Evolutionary conservation across 2,329 filamentous ascomycete genomes (phyloP).

Genomic region (Sclerotinia glacialis): DNA sequence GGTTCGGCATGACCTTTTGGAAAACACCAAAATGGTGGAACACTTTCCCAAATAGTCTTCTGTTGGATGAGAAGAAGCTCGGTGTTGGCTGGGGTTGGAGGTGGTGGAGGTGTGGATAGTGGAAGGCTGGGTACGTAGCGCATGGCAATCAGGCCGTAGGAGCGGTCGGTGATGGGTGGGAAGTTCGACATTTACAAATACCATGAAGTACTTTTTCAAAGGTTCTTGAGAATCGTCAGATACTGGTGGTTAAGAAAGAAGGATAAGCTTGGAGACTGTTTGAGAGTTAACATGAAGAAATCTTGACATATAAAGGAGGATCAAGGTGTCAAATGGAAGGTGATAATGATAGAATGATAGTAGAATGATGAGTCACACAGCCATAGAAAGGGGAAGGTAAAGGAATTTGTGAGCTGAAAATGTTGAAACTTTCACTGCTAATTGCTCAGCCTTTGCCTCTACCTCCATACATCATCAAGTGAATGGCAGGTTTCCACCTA

Average conservation of each 20-base stretch:
- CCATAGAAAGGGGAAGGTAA: too few species aligned
- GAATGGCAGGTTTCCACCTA: too few species aligned
- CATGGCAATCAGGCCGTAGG: conserved; percentile 29
- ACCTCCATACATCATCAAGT: background rate
- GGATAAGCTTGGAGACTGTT: background rate
- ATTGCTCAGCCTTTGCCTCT: background rate
- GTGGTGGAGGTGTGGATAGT: conserved; percentile 7
- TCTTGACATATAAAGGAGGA: background rate
- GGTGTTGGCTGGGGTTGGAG: conserved; percentile 22
- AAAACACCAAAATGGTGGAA: conserved; percentile 27
- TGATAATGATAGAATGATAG: background rate
- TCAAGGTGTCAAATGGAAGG: background rate
- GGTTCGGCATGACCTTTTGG: conserved; percentile 30
- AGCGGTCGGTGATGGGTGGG: conserved; percentile 27
- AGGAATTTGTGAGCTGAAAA: background rate
- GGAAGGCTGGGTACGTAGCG: conserved; percentile 19
- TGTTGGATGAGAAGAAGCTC: conserved; percentile 29
- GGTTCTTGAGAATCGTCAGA: background rate
- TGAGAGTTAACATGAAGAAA: background rate
- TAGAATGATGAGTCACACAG: background rate
- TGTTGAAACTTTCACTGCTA: background rate
- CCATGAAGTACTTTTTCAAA: background rate
- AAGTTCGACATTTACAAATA: background rate
- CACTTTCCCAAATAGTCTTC: conserved; percentile 17
- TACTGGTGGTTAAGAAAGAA: background rate